phyloP scores from a whole-genome alignment of 768 basidiomycete genomes.

The Lentinula lateritia region DNA sequence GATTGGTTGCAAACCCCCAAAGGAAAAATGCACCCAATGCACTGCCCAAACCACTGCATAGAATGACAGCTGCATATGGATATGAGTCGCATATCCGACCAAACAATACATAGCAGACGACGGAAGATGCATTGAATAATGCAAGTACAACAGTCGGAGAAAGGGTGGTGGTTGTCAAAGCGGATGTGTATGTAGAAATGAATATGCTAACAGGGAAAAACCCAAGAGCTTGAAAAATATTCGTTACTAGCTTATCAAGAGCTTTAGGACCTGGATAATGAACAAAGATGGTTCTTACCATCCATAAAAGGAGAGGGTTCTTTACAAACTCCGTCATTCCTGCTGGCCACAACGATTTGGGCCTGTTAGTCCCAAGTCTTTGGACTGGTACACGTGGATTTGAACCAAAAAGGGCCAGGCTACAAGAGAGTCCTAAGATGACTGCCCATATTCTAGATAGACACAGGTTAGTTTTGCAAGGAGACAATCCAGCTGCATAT shows the following conservation, averaged over 20 bases:
- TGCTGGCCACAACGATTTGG: background rate
- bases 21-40: background rate
- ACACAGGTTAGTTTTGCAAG: background rate
- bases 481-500: background rate
- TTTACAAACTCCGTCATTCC: background rate
- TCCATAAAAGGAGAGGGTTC: background rate
- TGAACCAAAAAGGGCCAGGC: background rate
- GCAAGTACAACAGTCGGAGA: background rate
- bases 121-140: background rate
- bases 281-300: background rate
- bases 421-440: background rate
- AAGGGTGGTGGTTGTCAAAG: background rate
- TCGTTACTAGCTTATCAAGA: background rate
- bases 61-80: background rate
- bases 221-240: background rate
- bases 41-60: background rate
- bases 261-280: background rate
- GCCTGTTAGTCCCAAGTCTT: background rate
- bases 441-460: background rate
- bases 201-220: background rate
- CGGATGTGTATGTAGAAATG: background rate
- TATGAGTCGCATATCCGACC: background rate
- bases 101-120: background rate
- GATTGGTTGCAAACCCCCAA: background rate
- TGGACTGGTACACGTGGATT: background rate